Evolutionary conservation across 345 rosid species (phyloP), one percentile per base, ranked within the genome.

Genomic region (Limnanthes douglasii): DNA sequence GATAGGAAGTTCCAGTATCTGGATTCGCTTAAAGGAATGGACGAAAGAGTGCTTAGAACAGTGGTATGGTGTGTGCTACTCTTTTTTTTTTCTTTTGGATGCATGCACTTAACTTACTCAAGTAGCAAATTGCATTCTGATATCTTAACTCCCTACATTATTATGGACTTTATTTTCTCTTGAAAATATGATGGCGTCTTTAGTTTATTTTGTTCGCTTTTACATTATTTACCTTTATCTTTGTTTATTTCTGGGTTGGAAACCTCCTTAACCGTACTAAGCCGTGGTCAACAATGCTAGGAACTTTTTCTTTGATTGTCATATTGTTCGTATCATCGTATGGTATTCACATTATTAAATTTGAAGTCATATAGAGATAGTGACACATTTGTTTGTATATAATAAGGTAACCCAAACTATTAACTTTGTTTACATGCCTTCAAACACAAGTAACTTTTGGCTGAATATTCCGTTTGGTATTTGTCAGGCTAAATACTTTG

Each of bases 1-100:
- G 96, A 85, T 53, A 58, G 45, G 51, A 92, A 81, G 40, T 66
- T 92, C 67, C 95, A 92, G 46, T 92, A 81, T 71, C 92, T 92
- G 11, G 99, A 92, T 60, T 92, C 99, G 10, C 88, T 85, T 5
- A 69, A 61, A 69, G 99, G 99, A 61, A 69, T 34, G 47, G 93
- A 92, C 60, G 6, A 29, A 17, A 38, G n/a, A 41, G 90, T 72
- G 46, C 60, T 85, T 40, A 60, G 50, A 54, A 48, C 59, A 20
- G 53, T 92, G 99, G 96, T 84, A 84, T 18, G 62, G 20, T 31
- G 18, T 29, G 30, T 6, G 22, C 17, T 39, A 2, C 13, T 2
- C 2, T 28, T 12, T 12, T 28, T 10, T 28, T 28, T 3, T n/a
- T 28, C 12, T 10, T 3, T 28, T 28, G 12, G 5, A 28, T 28